A percentile compares a stretch with the other conserved stretches of the same genome.
These are phyloP conservation scores for Beta lomatogona DNA, from an alignment of 179 eudicot species.

Conservation along the genomic window DNA sequence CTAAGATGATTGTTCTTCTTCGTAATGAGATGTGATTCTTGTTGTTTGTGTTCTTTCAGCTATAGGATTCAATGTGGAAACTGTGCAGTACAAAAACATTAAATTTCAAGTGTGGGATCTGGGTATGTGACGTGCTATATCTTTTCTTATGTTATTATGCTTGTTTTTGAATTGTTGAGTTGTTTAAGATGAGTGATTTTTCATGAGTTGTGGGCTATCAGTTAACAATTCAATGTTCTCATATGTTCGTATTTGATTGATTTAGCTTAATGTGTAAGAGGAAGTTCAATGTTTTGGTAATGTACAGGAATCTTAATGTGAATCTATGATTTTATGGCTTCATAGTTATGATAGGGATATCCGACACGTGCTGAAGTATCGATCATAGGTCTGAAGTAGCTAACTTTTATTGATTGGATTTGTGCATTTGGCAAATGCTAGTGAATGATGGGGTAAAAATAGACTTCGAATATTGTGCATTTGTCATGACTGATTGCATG, in stretches of 20 bases:
- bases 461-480: too few species aligned
- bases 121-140: slow-evolving; percentile 49
- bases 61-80: slow-evolving; percentile 99
- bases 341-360: background rate
- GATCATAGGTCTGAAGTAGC: slow-evolving; percentile 7
- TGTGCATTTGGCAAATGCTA: background rate
- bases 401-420: background rate
- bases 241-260: background rate
- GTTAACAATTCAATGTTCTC: background rate
- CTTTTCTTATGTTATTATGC: background rate
- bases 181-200: slow-evolving; percentile 5
- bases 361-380: background rate
- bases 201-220: background rate
- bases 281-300: background rate
- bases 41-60: slow-evolving; percentile 57
- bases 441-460: background rate
- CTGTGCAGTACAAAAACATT: slow-evolving; percentile 96
- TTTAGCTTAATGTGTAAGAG: background rate
- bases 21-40: slow-evolving; percentile 17
- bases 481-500: background rate
- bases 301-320: background rate
- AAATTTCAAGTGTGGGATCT: slow-evolving; percentile 99
- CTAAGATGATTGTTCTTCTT: background rate
- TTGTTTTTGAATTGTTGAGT: slow-evolving; percentile 1
- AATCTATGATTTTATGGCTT: background rate